Evolutionary conservation across 768 basidiomycete genomes (phyloP).

Genomic region (Psilocybe subaeruginosa): DNA sequence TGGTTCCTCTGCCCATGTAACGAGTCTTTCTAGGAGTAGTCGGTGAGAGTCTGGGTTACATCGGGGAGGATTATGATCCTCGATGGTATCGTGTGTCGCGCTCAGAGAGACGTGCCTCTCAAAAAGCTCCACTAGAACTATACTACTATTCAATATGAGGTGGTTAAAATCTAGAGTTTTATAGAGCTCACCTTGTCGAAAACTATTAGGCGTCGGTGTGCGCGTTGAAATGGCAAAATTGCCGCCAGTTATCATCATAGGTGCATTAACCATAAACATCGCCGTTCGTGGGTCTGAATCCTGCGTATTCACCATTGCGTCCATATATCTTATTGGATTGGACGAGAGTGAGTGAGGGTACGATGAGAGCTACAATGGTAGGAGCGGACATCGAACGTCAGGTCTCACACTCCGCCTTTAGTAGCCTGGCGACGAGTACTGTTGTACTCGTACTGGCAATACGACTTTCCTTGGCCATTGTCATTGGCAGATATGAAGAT

Average conservation of each 20-base stretch:
- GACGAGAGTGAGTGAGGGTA: too few species aligned
- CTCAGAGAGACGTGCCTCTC: neutral
- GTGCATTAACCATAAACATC: neutral
- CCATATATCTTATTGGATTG: neutral
- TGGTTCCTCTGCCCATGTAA: neutral
- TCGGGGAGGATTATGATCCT: neutral
- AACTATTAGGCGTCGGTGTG: neutral
- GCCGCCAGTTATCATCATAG: neutral
- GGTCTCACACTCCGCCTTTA: too few species aligned
- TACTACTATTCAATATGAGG: neutral
- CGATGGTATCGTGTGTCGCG: neutral
- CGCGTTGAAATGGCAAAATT: neutral
- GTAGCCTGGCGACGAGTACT: too few species aligned
- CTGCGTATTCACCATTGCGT: neutral
- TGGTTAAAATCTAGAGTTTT: too few species aligned
- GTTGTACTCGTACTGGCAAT: too few species aligned
- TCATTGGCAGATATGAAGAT: too few species aligned
- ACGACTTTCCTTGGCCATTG: too few species aligned
- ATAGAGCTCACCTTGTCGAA: neutral
- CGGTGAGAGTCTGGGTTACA: neutral
- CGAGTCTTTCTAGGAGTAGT: neutral
- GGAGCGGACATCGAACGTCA: too few species aligned
- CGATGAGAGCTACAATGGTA: too few species aligned
- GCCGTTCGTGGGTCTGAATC: neutral
- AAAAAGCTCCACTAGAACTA: neutral